Conservation (phyloP, 1,284 basidiomycete species). For the Taiwanofungus camphoratus region DNA sequence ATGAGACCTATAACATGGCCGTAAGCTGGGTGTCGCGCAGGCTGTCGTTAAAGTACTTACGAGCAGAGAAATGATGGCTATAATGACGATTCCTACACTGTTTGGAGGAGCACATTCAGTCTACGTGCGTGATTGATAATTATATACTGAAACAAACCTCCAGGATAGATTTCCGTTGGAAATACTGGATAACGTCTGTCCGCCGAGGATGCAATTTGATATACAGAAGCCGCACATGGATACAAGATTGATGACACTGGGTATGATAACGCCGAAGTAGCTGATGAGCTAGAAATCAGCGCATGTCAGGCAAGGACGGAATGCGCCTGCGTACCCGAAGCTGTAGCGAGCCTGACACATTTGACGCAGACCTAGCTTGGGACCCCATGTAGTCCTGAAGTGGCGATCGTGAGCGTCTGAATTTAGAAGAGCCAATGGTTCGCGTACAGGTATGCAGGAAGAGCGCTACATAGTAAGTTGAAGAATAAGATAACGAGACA, state of each 20-base stretch:
- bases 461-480: conserved; percentile 51
- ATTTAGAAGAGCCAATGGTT: conserved; percentile 5
- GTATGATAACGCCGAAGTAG: conserved; percentile 55
- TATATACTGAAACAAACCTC: conserved; percentile 40
- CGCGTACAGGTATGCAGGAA: conserved; percentile 57
- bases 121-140: background rate
- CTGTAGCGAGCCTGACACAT: conserved; percentile 79
- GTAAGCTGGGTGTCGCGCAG: background rate
- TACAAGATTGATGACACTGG: conserved; percentile 56
- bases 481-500: conserved; percentile 75
- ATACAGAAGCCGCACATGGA: conserved; percentile 66
- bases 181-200: conserved; percentile 68
- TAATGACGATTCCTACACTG: conserved; percentile 87
- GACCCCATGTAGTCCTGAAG: conserved; percentile 78
- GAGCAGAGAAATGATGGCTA: conserved; percentile 70
- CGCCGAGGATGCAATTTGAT: conserved; percentile 72
- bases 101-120: conserved; percentile 2
- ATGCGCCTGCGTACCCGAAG: conserved; percentile 52
- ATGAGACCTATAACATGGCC: conserved; percentile 50
- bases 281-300: conserved; percentile 28
- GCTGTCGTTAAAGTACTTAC: conserved; percentile 32
- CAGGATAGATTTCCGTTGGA: conserved; percentile 58
- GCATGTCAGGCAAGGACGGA: background rate
- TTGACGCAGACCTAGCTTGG: conserved; percentile 81
- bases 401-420: background rate